phyloP scores from a whole-genome alignment of 1,284 basidiomycete species.

The Neotropicomus parvogracilis region DNA sequence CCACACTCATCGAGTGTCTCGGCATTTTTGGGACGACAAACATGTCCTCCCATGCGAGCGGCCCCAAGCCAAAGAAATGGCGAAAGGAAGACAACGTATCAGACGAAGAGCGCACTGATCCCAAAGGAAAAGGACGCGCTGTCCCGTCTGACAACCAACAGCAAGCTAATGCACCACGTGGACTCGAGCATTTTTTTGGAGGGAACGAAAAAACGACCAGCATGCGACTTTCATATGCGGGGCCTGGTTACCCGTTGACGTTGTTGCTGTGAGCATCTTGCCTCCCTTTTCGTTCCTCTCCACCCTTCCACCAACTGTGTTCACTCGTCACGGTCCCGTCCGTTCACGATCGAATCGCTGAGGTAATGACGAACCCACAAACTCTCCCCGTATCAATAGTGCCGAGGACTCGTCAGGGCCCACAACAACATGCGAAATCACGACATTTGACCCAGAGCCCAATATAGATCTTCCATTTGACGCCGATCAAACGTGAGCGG shows the following conservation, averaged over 20 bases:
- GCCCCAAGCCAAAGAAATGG: constrained; percentile 43
- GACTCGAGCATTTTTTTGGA: constrained; percentile 53
- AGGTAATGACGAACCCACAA: constrained; percentile 7
- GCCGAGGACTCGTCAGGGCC: constrained; percentile 82
- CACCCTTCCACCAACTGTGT: not conserved
- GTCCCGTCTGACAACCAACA: constrained; percentile 7
- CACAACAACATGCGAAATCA: constrained; percentile 85
- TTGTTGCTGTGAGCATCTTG: constrained; percentile 67
- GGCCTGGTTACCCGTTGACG: constrained; percentile 75
- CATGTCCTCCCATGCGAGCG: constrained; percentile 29
- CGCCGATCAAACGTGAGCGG: constrained; percentile 57
- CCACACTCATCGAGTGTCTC: constrained; percentile 81
- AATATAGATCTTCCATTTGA: constrained; percentile 80
- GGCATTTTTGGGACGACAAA: constrained; percentile 87
- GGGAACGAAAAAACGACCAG: constrained; percentile 66
- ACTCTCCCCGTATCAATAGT: constrained; percentile 39
- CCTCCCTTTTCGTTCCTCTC: not conserved
- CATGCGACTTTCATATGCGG: constrained; percentile 82
- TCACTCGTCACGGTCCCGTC: not conserved
- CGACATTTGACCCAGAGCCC: constrained; percentile 82
- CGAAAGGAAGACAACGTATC: constrained; percentile 48
- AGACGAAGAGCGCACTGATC: constrained; percentile 37
- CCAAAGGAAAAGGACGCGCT: constrained; percentile 21
- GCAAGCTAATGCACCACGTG: constrained; percentile 11
- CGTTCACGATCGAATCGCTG: constrained; percentile 3